Conservation (phyloP, 805 yeast species). For the Suhomyces tanzawaensis region DNA sequence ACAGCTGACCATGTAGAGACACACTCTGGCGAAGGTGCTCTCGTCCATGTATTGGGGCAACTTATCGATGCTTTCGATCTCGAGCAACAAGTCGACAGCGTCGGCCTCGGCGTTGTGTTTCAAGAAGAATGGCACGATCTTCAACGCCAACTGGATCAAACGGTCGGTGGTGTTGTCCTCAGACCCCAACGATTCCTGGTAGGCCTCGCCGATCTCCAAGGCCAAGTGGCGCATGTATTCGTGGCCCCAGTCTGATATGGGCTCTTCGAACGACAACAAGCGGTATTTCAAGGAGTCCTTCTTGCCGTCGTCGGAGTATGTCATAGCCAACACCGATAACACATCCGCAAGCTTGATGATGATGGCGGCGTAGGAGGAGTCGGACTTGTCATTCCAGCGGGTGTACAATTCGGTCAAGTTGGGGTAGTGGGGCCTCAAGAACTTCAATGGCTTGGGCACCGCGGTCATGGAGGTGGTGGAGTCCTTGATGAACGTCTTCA, state of each 20-base stretch:
- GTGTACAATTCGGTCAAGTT: constrained; percentile 63
- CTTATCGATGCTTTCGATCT: constrained; percentile 82
- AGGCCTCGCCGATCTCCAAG: constrained; percentile 88
- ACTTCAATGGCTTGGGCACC: constrained; percentile 97
- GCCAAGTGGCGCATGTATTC: constrained; percentile 96
- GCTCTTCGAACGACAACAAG: constrained; percentile 53
- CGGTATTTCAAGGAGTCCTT: constrained; percentile 81
- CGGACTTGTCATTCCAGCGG: constrained; percentile 51
- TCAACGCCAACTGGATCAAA: constrained; percentile 63
- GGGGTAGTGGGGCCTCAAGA: constrained; percentile 83
- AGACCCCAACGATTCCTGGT: constrained; percentile 47
- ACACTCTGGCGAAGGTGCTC: constrained; percentile 80
- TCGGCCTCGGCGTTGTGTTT: constrained; percentile 98
- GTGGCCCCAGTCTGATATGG: constrained; percentile 92
- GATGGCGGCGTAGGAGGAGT: constrained; percentile 25
- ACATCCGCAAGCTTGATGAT: constrained; percentile 76
- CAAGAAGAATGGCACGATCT: constrained; percentile 84
- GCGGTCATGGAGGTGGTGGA: constrained; percentile 99
- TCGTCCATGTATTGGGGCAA: constrained; percentile 83
- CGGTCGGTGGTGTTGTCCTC: constrained; percentile 36
- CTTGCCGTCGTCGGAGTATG: constrained; percentile 78
- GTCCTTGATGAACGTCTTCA: constrained; percentile 79
- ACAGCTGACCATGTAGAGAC: constrained; percentile 91
- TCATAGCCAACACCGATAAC: constrained; percentile 91
- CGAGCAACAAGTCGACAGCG: constrained; percentile 90